Evolutionary conservation across 345 rosid genomes (phyloP).

Genomic region (Eutrema heterophyllum): DNA sequence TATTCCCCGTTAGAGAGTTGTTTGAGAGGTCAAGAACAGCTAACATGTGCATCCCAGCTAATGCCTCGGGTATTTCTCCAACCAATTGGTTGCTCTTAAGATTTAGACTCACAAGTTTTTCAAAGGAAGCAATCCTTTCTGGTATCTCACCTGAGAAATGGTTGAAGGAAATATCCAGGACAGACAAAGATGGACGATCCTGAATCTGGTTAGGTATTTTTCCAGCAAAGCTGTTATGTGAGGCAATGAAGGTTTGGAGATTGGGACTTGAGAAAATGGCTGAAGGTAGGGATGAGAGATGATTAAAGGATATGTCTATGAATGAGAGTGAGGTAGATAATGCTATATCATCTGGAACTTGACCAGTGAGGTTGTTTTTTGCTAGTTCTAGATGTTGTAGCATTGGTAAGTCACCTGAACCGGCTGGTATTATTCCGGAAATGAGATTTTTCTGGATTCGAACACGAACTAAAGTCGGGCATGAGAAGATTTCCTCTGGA

Average conservation of each 20-base stretch:
- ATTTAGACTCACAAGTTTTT: slow-evolving; percentile 67
- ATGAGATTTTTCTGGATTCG: slow-evolving; percentile 65
- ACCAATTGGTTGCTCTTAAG: slow-evolving; percentile 55
- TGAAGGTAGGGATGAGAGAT: slow-evolving; percentile 66
- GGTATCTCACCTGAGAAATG: slow-evolving; percentile 60
- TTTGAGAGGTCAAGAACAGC: slow-evolving; percentile 76
- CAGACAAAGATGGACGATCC: slow-evolving; percentile 64
- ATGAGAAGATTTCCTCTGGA: slow-evolving; percentile 50
- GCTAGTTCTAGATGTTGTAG: slow-evolving; percentile 87
- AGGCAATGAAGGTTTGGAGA: slow-evolving; percentile 70
- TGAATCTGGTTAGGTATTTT: slow-evolving; percentile 70
- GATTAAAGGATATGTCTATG: slow-evolving; percentile 70
- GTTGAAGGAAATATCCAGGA: slow-evolving; percentile 81
- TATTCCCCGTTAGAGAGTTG: slow-evolving; percentile 64
- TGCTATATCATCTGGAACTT: slow-evolving; percentile 61
- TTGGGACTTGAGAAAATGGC: slow-evolving; percentile 59
- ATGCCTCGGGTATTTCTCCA: slow-evolving; percentile 53
- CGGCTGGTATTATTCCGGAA: slow-evolving; percentile 60
- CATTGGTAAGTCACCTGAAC: slow-evolving; percentile 57
- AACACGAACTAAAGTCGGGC: slow-evolving; percentile 66
- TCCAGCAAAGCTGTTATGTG: slow-evolving; percentile 64
- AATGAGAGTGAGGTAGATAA: slow-evolving; percentile 70
- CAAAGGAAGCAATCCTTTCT: slow-evolving; percentile 61
- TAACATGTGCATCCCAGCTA: slow-evolving; percentile 65
- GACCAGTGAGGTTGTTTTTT: slow-evolving; percentile 69